Conservation (phyloP, 257 asterid genomes). For the Cinchona pubescens region DNA sequence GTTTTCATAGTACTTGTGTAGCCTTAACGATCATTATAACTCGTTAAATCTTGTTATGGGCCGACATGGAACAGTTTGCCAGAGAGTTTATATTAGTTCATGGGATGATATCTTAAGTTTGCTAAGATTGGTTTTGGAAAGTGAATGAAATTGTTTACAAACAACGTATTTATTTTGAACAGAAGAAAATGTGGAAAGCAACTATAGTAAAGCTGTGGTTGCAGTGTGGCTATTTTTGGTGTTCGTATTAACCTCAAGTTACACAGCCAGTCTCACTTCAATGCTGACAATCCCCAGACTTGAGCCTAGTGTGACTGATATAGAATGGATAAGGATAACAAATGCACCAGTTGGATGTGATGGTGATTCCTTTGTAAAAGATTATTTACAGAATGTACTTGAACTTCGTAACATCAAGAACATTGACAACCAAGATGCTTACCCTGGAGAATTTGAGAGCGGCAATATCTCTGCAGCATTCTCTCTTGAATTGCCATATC, state of each 20-base stretch:
- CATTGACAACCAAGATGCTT: slow-evolving; percentile 11
- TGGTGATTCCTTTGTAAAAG: slow-evolving; percentile 33
- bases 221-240: slow-evolving; percentile 37
- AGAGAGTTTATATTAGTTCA: too few species aligned
- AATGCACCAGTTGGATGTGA: slow-evolving; percentile 39
- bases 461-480: slow-evolving; percentile 37
- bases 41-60: too few species aligned
- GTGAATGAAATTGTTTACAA: not conserved
- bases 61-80: too few species aligned
- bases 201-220: slow-evolving; percentile 28
- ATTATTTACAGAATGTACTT: slow-evolving; percentile 27
- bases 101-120: too few species aligned
- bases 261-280: slow-evolving; percentile 39
- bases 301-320: slow-evolving; percentile 27
- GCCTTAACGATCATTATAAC: too few species aligned
- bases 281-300: slow-evolving; percentile 34
- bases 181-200: slow-evolving; percentile 28
- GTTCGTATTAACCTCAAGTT: slow-evolving; percentile 33
- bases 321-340: slow-evolving; percentile 26
- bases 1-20: too few species aligned
- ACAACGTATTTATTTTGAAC: too few species aligned
- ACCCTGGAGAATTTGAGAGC: slow-evolving; percentile 21
- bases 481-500: slow-evolving; percentile 41
- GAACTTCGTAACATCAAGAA: slow-evolving; percentile 26
- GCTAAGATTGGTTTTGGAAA: too few species aligned